Evolutionary conservation across 2,329 filamentous ascomycete genomes (phyloP).

Genomic region (Coniosporium uncinatum): DNA sequence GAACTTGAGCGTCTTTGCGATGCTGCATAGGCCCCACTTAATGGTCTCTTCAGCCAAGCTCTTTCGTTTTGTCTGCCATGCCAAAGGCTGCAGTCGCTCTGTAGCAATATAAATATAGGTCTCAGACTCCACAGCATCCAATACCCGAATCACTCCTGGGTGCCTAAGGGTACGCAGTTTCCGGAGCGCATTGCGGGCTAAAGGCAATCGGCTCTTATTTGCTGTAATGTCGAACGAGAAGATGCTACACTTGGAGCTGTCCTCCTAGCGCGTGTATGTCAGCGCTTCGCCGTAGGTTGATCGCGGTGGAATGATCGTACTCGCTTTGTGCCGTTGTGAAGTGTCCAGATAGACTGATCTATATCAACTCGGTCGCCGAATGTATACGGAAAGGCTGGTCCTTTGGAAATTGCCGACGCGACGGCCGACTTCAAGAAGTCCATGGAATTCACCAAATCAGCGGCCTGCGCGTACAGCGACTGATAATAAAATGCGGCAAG

Average conservation of each 20-base stretch:
- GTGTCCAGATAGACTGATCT: constrained; percentile 92
- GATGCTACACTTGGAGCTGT: constrained; percentile 90
- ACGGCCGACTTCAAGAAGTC: constrained; percentile 98
- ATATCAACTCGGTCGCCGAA: constrained; percentile 92
- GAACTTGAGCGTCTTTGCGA: constrained; percentile 93
- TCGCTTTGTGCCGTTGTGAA: constrained; percentile 90
- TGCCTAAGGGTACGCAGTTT: constrained; percentile 92
- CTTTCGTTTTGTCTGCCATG: constrained; percentile 87
- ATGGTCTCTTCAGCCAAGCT: constrained; percentile 87
- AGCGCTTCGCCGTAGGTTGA: neutral
- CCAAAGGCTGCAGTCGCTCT: constrained; percentile 79
- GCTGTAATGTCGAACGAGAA: constrained; percentile 89
- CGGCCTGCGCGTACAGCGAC: neutral
- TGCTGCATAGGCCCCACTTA: constrained; percentile 90
- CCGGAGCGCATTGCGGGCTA: constrained; percentile 90
- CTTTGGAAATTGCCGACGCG: constrained; percentile 93
- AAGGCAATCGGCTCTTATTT: constrained; percentile 74
- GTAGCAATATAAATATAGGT: constrained; percentile 95
- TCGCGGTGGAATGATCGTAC: constrained; percentile 39
- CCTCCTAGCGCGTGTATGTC: constrained; percentile 56
- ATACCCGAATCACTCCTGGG: constrained; percentile 88
- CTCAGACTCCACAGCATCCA: constrained; percentile 75
- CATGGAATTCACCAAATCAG: constrained; percentile 46
- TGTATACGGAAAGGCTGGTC: constrained; percentile 85
- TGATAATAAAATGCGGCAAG: neutral